These are phyloP conservation scores for Curvularia verruculosa DNA, from an alignment of 2,329 filamentous ascomycete genomes.

Conservation along the genomic window DNA sequence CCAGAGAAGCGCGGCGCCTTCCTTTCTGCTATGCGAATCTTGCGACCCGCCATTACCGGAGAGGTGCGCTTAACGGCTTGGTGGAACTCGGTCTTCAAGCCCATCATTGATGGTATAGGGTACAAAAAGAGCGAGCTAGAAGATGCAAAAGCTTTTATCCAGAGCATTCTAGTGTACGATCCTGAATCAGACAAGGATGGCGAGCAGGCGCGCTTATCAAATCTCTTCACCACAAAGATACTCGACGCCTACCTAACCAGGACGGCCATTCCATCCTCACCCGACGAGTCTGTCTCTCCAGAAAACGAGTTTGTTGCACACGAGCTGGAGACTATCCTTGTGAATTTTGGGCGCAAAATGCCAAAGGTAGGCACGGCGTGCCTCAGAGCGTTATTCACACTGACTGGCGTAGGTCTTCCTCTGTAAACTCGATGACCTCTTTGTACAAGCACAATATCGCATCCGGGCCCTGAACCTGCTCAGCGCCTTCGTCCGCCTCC, in stretches of 20 bases:
- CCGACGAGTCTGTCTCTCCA: conserved; percentile 48
- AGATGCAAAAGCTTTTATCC: conserved; percentile 68
- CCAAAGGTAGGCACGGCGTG: conserved; percentile 59
- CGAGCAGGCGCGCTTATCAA: conserved; percentile 53
- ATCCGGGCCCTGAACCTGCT: conserved; percentile 70
- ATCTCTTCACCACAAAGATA: conserved; percentile 62
- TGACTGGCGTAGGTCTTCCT: conserved; percentile 65
- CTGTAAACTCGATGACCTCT: conserved; percentile 66
- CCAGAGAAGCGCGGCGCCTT: conserved; percentile 69
- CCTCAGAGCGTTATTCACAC: background rate
- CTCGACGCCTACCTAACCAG: conserved; percentile 53
- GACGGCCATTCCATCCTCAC: conserved; percentile 48
- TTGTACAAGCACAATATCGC: conserved; percentile 69
- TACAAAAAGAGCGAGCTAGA: conserved; percentile 68
- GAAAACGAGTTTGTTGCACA: conserved; percentile 56
- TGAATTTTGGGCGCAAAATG: conserved; percentile 67
- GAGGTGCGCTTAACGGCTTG: conserved; percentile 70
- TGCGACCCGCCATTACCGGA: conserved; percentile 69
- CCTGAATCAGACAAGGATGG: conserved; percentile 60
- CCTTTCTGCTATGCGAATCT: conserved; percentile 67
- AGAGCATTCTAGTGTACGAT: conserved; percentile 69
- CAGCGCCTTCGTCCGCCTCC: conserved; percentile 73
- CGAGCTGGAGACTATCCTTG: conserved; percentile 60
- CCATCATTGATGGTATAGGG: conserved; percentile 62
- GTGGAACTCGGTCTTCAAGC: conserved; percentile 70